Evolutionary conservation across 2,329 filamentous ascomycete genomes (phyloP).

Genomic region (Gnomoniopsis sp.): DNA sequence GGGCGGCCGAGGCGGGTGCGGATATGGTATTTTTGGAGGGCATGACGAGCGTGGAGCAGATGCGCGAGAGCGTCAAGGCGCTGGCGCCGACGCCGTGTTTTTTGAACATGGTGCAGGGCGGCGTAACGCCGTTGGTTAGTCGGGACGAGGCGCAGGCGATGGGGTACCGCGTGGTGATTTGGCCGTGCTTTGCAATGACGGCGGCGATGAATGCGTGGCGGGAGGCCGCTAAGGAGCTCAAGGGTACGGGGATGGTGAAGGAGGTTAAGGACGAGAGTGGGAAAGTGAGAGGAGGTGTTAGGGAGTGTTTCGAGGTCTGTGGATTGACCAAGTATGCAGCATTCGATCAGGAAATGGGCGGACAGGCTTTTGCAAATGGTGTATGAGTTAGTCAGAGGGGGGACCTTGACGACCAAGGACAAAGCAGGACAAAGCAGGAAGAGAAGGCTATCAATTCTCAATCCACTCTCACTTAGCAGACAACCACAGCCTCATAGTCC

Average conservation of each 20-base stretch:
- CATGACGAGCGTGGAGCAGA: conserved; percentile 46
- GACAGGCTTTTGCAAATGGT: conserved; percentile 25
- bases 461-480: no score
- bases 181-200: conserved; percentile 29
- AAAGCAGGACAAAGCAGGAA: no score
- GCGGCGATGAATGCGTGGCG: conserved; percentile 29
- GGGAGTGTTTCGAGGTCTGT: conserved; percentile 29
- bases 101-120: conserved; percentile 30
- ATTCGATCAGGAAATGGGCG: conserved; percentile 28
- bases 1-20: conserved; percentile 48
- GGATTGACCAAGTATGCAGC: conserved; percentile 26
- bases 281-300: conserved; percentile 25
- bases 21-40: conserved; percentile 61
- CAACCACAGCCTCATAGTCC: no score
- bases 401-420: no score
- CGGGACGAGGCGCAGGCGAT: conserved; percentile 24
- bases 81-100: conserved; percentile 28
- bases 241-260: conserved; percentile 28
- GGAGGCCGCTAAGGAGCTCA: conserved; percentile 29
- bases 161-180: conserved; percentile 31
- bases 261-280: conserved; percentile 24
- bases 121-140: conserved; percentile 30
- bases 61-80: conserved; percentile 12
- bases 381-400: conserved; percentile 15
- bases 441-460: no score